Percentiles rank a stretch among this genome's conserved stretches.
Conservation (phyloP, 805 yeast genomes). For the Huiozyma naganishii region DNA sequence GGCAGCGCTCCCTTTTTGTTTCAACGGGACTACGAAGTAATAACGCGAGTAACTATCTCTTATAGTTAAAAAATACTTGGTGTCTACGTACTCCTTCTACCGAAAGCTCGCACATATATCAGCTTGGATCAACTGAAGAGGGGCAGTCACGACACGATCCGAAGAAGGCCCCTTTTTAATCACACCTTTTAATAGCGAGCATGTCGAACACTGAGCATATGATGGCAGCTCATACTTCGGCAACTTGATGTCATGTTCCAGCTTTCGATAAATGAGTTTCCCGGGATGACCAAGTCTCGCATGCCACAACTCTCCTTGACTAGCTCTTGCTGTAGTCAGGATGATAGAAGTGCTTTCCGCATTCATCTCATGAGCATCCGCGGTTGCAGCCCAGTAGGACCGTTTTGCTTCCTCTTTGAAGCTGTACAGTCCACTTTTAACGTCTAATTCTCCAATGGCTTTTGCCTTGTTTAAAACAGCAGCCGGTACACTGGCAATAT, state of each 20-base stretch:
- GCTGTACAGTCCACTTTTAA: no score
- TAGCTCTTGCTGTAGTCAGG: not conserved
- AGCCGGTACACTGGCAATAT: no score
- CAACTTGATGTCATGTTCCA: not conserved
- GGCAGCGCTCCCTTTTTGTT: constrained; percentile 1
- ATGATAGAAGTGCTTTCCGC: no score
- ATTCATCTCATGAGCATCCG: no score
- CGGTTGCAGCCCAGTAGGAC: no score
- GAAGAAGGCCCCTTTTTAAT: not conserved
- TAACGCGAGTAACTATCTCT: constrained; percentile 2
- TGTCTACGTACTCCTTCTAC: not conserved
- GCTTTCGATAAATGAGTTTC: not conserved
- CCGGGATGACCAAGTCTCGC: constrained; percentile 1
- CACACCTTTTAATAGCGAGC: not conserved
- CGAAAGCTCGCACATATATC: constrained; percentile 1
- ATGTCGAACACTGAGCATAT: not conserved
- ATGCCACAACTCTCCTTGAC: not conserved
- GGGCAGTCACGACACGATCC: not conserved
- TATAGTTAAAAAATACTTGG: constrained; percentile 1
- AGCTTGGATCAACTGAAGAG: not conserved
- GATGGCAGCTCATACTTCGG: not conserved
- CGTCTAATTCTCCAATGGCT: no score
- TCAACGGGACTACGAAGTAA: constrained; percentile 1
- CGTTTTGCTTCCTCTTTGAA: no score
- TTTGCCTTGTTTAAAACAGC: no score